These are phyloP conservation scores for Hemileccinum rubropunctum DNA, from an alignment of 768 basidiomycete genomes.

Conservation along the genomic window DNA sequence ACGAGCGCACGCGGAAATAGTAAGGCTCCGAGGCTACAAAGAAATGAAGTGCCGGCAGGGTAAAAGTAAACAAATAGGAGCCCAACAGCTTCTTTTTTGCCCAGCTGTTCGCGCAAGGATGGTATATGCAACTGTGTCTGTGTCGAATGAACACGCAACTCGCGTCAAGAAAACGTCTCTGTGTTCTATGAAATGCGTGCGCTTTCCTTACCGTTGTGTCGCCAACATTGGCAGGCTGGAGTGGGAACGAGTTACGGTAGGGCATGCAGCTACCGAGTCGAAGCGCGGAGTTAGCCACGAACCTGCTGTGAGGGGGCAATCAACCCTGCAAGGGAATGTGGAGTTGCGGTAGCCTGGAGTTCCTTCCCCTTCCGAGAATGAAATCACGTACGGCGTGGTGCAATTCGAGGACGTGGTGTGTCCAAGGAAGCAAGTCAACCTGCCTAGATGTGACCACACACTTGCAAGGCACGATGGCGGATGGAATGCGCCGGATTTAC, in stretches of 20 bases:
- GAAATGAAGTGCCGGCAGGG: slow-evolving; percentile 15
- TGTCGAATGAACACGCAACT: slow-evolving; percentile 1
- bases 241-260: slow-evolving; percentile 16
- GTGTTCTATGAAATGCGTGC: slow-evolving; percentile 15
- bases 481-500: background rate
- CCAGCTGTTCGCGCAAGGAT: background rate
- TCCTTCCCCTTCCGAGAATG: slow-evolving; percentile 2
- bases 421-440: background rate
- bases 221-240: slow-evolving; percentile 1
- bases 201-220: slow-evolving; percentile 5
- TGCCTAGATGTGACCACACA: slow-evolving; percentile 4
- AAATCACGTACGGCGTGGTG: slow-evolving; percentile 12
- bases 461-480: background rate
- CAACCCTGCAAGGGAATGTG: too few relatives aligned
- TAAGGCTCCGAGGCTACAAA: slow-evolving; percentile 16
- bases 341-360: background rate
- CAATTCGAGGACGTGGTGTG: background rate
- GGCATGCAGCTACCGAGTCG: slow-evolving; percentile 10
- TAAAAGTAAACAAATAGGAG: slow-evolving; percentile 9
- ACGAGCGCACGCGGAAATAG: slow-evolving; percentile 17
- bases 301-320: background rate
- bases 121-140: background rate
- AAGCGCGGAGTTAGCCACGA: slow-evolving; percentile 10
- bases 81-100: slow-evolving; percentile 10
- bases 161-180: background rate